These are phyloP conservation scores for Rhododendron kiyosumense DNA, from an alignment of 148 eudicot species.

Conservation along the genomic window DNA sequence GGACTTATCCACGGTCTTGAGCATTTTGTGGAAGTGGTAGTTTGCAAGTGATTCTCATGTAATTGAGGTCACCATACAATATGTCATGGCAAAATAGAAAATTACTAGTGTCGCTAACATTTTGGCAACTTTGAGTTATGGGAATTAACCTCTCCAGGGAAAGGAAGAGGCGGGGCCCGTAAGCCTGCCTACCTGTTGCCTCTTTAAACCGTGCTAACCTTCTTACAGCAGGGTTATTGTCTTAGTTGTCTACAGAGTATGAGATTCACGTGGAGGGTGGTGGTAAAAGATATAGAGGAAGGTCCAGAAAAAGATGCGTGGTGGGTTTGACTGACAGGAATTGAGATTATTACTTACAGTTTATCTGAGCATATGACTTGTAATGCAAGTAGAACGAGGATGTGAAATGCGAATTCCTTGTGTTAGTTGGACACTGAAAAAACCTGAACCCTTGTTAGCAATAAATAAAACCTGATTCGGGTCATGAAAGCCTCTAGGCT, in stretches of 20 bases:
- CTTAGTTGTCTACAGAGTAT: background rate
- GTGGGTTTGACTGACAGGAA: background rate
- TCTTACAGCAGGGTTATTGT: background rate
- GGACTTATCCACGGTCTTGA: background rate
- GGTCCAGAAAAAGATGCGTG: background rate
- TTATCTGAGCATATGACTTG: background rate
- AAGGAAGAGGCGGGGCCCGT: background rate
- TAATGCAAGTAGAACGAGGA: background rate
- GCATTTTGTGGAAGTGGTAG: slow-evolving; percentile 1
- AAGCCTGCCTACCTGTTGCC: background rate
- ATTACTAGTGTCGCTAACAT: background rate
- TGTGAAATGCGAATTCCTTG: background rate
- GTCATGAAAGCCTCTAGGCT: background rate
- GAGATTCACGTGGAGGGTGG: background rate
- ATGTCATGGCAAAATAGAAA: background rate
- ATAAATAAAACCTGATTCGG: background rate
- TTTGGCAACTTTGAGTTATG: background rate
- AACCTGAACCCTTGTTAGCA: background rate
- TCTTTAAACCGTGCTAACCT: background rate
- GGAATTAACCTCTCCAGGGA: background rate
- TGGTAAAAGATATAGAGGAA: background rate
- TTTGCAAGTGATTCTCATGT: background rate
- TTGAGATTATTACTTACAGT: background rate
- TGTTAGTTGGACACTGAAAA: background rate
- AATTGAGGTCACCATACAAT: background rate